These are phyloP conservation scores for Colletotrichum cuscutae DNA, from an alignment of 2,329 filamentous ascomycete species.

Conservation along the genomic window DNA sequence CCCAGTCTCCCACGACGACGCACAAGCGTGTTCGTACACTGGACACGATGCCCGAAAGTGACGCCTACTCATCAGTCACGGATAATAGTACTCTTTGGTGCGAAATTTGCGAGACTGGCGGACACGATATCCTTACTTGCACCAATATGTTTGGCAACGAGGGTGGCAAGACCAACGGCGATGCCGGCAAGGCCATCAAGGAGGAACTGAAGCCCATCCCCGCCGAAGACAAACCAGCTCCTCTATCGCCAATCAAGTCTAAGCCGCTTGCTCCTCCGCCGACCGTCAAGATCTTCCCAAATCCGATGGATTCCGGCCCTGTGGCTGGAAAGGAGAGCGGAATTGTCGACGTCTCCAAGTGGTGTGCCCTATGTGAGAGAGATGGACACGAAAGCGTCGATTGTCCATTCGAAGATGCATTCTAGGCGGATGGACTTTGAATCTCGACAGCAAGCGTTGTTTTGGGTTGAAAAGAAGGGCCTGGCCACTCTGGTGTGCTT, in stretches of 20 bases:
- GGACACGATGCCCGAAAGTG: conserved; percentile 77
- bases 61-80: conserved; percentile 75
- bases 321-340: conserved; percentile 83
- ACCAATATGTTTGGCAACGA: conserved; percentile 82
- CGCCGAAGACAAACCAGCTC: conserved; percentile 63
- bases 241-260: conserved; percentile 62
- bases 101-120: conserved; percentile 92
- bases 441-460: conserved; percentile 5
- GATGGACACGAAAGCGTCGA: conserved; percentile 97
- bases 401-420: conserved; percentile 89
- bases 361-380: conserved; percentile 96
- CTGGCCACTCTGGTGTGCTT: neutral
- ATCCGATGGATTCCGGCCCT: conserved; percentile 73
- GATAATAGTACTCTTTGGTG: conserved; percentile 86
- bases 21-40: conserved; percentile 66
- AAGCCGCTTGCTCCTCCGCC: conserved; percentile 55
- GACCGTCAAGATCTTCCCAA: conserved; percentile 62
- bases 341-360: conserved; percentile 84
- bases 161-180: conserved; percentile 46
- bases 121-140: conserved; percentile 94
- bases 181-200: conserved; percentile 41
- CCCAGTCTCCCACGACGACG: conserved; percentile 56
- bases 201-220: conserved; percentile 49
- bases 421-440: conserved; percentile 50
- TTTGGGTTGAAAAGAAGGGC: neutral